phyloP scores from a whole-genome alignment of 2,329 filamentous ascomycete genomes.

The Neonectria punicea region DNA sequence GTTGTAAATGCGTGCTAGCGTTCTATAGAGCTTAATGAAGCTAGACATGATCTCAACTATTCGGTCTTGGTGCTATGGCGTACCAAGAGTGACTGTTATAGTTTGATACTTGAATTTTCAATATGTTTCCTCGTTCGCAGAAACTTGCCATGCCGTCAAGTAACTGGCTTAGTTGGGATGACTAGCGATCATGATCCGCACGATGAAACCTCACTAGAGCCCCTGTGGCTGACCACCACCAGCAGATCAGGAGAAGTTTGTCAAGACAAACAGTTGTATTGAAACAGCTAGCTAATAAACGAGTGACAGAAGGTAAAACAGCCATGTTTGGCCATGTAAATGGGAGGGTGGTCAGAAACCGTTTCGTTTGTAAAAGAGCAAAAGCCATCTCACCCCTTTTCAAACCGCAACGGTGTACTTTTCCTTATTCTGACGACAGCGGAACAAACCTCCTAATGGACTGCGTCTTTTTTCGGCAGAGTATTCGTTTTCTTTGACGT shows the following conservation, averaged over 20 bases:
- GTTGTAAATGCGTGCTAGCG: constrained; percentile 32
- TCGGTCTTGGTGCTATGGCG: background rate
- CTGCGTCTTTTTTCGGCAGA: background rate
- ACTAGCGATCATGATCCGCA: constrained; percentile 18
- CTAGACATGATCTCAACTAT: constrained; percentile 20
- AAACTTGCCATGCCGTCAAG: background rate
- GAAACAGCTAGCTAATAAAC: constrained; percentile 14
- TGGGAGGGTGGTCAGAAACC: constrained; percentile 1
- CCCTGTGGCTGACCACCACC: background rate
- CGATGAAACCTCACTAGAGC: constrained; percentile 15
- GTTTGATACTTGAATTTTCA: background rate
- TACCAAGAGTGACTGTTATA: background rate
- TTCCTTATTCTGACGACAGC: background rate
- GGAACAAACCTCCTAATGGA: background rate
- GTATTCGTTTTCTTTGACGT: background rate
- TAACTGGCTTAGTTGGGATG: background rate
- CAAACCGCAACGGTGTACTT: background rate
- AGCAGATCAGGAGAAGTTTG: background rate
- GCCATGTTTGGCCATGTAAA: constrained; percentile 3
- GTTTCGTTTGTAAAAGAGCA: background rate
- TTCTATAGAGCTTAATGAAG: constrained; percentile 33
- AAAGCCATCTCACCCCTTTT: constrained; percentile 9
- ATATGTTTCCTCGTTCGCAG: background rate
- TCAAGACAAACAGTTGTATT: constrained; percentile 11
- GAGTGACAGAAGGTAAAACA: constrained; percentile 2